Conservation (phyloP, 192 early-diverging fungal species). For the Entophlyctis luteolus region DNA sequence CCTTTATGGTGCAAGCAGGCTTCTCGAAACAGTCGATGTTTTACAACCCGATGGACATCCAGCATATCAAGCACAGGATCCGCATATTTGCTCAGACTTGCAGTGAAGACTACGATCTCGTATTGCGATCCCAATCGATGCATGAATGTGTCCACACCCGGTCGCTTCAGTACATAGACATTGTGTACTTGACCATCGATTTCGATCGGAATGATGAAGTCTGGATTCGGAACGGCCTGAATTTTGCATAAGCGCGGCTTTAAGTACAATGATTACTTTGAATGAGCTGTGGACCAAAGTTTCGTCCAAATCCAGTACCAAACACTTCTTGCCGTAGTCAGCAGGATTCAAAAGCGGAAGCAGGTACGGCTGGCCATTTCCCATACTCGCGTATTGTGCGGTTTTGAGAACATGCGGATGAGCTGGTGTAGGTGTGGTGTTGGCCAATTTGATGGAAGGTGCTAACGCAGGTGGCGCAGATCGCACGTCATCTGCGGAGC, state of each 20-base stretch:
- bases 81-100: slow-evolving; percentile 88
- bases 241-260: neutral
- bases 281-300: slow-evolving; percentile 96
- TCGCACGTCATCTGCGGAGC: too few species aligned
- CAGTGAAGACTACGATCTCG: slow-evolving; percentile 94
- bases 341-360: slow-evolving; percentile 66
- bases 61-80: slow-evolving; percentile 95
- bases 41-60: slow-evolving; percentile 77
- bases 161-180: slow-evolving; percentile 94
- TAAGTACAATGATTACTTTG: slow-evolving; percentile 60
- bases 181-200: slow-evolving; percentile 87
- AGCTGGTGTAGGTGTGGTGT: too few species aligned
- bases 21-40: slow-evolving; percentile 93
- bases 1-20: slow-evolving; percentile 92
- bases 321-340: slow-evolving; percentile 76
- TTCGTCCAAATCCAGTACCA: slow-evolving; percentile 96
- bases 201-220: slow-evolving; percentile 89
- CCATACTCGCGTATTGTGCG: neutral
- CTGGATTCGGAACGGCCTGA: slow-evolving; percentile 68
- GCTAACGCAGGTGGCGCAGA: too few species aligned
- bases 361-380: slow-evolving; percentile 31
- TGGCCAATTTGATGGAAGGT: too few species aligned
- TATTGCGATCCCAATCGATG: slow-evolving; percentile 78
- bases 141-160: slow-evolving; percentile 91
- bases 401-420: neutral